These are phyloP conservation scores for Rutidosis leptorrhynchoides DNA, from an alignment of 129 eudicot species.

Conservation along the genomic window DNA sequence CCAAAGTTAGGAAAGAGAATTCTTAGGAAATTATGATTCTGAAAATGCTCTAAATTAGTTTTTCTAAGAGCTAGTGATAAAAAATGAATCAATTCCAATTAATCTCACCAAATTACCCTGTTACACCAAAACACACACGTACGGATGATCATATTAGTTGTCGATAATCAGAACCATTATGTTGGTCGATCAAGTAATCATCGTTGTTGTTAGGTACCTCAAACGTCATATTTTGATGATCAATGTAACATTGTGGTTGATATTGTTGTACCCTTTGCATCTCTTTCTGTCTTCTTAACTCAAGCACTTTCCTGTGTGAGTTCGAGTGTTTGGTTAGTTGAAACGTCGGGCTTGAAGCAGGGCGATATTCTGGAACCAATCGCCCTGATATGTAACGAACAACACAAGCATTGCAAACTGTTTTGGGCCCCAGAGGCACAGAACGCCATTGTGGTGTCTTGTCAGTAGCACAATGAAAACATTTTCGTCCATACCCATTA, in stretches of 20 bases:
- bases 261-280: slow-evolving; percentile 37
- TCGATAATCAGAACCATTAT: slow-evolving; percentile 61
- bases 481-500: slow-evolving; percentile 55
- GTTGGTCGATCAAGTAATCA: slow-evolving; percentile 83
- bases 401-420: slow-evolving; percentile 88
- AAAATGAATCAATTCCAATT: too few species aligned
- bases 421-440: slow-evolving; percentile 92
- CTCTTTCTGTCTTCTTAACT: slow-evolving; percentile 82
- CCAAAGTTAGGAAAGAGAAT: slow-evolving; percentile 24
- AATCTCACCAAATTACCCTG: slow-evolving; percentile 13
- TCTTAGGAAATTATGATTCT: slow-evolving; percentile 28
- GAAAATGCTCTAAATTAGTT: slow-evolving; percentile 21
- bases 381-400: slow-evolving; percentile 86
- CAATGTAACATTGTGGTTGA: slow-evolving; percentile 43
- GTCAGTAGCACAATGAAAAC: slow-evolving; percentile 89
- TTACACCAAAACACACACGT: too few species aligned
- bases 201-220: slow-evolving; percentile 51
- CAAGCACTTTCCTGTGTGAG: slow-evolving; percentile 83
- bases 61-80: slow-evolving; percentile 14
- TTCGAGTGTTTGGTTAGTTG: slow-evolving; percentile 74
- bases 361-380: slow-evolving; percentile 86
- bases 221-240: slow-evolving; percentile 55
- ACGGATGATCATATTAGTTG: slow-evolving; percentile 51
- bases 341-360: slow-evolving; percentile 92
- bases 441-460: slow-evolving; percentile 98